Conservation (phyloP, 352 stramenopile genomes). For the Phytophthora ohioensis region DNA sequence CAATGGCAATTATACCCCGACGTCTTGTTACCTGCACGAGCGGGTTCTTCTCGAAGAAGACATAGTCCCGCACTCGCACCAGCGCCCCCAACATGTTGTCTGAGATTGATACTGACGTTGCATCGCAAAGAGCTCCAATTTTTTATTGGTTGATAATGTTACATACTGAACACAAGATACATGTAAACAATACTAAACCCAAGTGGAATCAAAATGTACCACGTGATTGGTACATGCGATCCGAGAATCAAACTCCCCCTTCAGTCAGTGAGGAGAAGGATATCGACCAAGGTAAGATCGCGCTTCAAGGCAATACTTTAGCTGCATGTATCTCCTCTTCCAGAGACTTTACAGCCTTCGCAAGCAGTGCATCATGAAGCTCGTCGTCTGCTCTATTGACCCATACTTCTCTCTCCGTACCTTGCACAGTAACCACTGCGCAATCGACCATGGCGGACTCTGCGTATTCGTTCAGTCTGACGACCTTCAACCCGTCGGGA, state of each 20-base stretch:
- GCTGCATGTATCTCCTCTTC: constrained; percentile 4
- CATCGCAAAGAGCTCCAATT: constrained; percentile 8
- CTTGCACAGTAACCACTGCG: constrained; percentile 11
- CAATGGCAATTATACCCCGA: neutral
- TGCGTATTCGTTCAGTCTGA: constrained; percentile 99
- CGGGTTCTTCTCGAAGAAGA: constrained; percentile 73
- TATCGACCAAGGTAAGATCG: constrained; percentile 45
- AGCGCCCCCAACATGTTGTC: constrained; percentile 36
- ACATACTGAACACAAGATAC: constrained; percentile 4
- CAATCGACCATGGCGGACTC: constrained; percentile 93
- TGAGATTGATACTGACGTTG: constrained; percentile 8
- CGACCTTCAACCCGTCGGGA: constrained; percentile 98
- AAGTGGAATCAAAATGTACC: constrained; percentile 23
- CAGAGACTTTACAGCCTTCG: neutral
- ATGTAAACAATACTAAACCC: neutral
- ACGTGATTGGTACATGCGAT: constrained; percentile 25
- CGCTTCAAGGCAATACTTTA: constrained; percentile 21
- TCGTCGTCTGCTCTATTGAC: constrained; percentile 11
- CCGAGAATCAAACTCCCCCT: constrained; percentile 30
- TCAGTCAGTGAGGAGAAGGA: constrained; percentile 42
- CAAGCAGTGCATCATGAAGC: neutral
- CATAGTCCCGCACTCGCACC: constrained; percentile 58
- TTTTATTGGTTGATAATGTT: constrained; percentile 20
- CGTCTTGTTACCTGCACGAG: constrained; percentile 61
- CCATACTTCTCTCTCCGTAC: neutral